Evolutionary conservation across 2,329 filamentous ascomycete genomes (phyloP).

Genomic region (Alternaria triticina): DNA sequence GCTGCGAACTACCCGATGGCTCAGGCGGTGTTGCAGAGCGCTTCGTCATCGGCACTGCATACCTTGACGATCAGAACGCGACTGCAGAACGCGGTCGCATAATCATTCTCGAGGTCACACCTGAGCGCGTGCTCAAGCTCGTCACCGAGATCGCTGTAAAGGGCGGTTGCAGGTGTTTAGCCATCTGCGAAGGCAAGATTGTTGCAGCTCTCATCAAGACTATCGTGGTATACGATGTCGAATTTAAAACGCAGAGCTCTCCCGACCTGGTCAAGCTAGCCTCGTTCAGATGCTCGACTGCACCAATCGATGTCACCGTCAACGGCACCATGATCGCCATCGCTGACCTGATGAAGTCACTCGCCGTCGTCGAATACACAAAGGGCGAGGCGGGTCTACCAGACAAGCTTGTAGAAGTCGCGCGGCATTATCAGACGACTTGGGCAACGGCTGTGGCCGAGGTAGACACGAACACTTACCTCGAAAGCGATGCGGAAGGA

Average conservation of each 20-base stretch:
- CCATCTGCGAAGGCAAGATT: slow-evolving; percentile 73
- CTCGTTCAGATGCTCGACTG: slow-evolving; percentile 80
- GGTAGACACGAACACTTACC: slow-evolving; percentile 74
- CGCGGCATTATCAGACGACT: slow-evolving; percentile 78
- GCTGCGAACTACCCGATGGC: slow-evolving; percentile 71
- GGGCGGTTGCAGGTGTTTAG: slow-evolving; percentile 81
- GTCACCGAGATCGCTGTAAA: slow-evolving; percentile 73
- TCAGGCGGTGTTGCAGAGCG: slow-evolving; percentile 69
- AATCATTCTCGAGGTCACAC: slow-evolving; percentile 81
- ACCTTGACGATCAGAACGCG: slow-evolving; percentile 66
- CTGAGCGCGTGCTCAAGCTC: slow-evolving; percentile 73
- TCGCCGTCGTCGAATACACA: slow-evolving; percentile 77
- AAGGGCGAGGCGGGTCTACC: slow-evolving; percentile 63
- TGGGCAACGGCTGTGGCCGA: slow-evolving; percentile 83
- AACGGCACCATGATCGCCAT: slow-evolving; percentile 79
- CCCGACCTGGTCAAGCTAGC: slow-evolving; percentile 71
- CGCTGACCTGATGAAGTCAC: slow-evolving; percentile 91
- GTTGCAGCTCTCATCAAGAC: slow-evolving; percentile 91
- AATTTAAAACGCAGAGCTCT: slow-evolving; percentile 61
- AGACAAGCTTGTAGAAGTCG: slow-evolving; percentile 73
- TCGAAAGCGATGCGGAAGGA: slow-evolving; percentile 85
- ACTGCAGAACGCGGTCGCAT: slow-evolving; percentile 72
- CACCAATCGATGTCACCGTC: slow-evolving; percentile 80
- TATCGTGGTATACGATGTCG: slow-evolving; percentile 65
- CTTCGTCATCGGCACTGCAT: slow-evolving; percentile 91